A percentile compares a stretch with the other conserved stretches of the same genome.
Conservation (phyloP, 768 basidiomycete species). For the Mrakia frigida region DNA sequence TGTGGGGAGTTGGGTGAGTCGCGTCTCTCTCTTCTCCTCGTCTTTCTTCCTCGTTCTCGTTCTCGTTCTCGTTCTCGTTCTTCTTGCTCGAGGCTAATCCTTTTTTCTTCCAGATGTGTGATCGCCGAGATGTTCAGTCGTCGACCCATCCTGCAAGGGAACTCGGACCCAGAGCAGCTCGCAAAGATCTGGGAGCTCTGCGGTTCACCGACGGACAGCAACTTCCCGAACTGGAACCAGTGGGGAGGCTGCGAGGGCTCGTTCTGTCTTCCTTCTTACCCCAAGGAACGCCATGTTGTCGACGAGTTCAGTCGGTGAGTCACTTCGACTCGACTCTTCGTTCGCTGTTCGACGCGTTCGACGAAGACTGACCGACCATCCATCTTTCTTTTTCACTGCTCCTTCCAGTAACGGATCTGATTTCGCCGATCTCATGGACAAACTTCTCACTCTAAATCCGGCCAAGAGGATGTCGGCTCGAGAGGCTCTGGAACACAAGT, state of each 20-base stretch:
- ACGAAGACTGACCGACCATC: background rate
- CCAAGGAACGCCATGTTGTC: background rate
- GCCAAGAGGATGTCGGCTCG: constrained; percentile 73
- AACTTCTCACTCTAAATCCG: constrained; percentile 76
- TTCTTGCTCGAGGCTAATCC: constrained; percentile 70
- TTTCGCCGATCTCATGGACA: constrained; percentile 75
- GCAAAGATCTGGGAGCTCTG: constrained; percentile 85
- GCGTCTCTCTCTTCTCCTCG: background rate
- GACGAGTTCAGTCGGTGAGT: constrained; percentile 7
- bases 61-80: too few species aligned
- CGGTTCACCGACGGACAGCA: constrained; percentile 60
- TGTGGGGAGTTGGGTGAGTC: constrained; percentile 92
- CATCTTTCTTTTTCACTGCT: background rate
- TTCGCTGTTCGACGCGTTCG: constrained; percentile 43
- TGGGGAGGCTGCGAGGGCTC: constrained; percentile 39
- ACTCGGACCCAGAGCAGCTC: constrained; percentile 84
- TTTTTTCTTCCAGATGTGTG: constrained; percentile 60
- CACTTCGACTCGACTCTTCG: constrained; percentile 49
- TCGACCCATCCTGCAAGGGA: constrained; percentile 78
- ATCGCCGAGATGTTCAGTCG: constrained; percentile 94
- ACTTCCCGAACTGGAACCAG: constrained; percentile 45
- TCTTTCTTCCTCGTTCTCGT: too few species aligned
- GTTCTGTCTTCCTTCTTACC: background rate
- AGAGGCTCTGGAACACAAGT: constrained; percentile 83
- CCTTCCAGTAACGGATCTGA: constrained; percentile 60